Base-by-base conservation (phyloP, 106 monocot genomes). In the Platanthera zijinensis region DNA sequence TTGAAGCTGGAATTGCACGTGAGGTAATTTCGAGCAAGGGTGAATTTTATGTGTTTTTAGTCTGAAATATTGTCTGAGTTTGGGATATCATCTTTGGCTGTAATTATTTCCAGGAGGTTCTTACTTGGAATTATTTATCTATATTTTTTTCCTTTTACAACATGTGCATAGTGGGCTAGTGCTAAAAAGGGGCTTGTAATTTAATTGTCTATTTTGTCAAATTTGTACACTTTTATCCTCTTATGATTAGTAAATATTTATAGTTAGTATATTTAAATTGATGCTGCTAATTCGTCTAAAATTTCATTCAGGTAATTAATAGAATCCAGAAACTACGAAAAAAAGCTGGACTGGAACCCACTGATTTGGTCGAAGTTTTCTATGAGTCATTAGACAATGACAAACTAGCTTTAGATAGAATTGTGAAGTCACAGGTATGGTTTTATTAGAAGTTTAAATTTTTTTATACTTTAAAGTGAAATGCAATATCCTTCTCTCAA, bases 251-350 rank as follows among this genome's bases (percentile, higher is more conserved):
- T 57, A 17, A n/a, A 57, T 57, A 14, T 61, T 61, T 66, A 11
- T 30, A 13, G 11, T 66, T 8, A 32, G 5, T 71, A 17, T 14
- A 12, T 46, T 71, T 71, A 15, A 47, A 12, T 71, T n/a, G 48
- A 71, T 71, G 28, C 7, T 14, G 17, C 15, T 17, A 71, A 71
- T 48, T 6, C 47, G 47, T 14, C 48, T 71, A 83, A 52, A 39
- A 25, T 70, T 45, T 21, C 62, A 48, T 61, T 78, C 69, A 96
- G 96, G 86, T 99, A 74, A 85, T 97, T 25, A 97, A 94, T 57
- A 89, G 96, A 79, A 85, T 97, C 72, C 96, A 97, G 82, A 97
- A 94, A 76, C 78, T 94, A 72, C 87, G 96, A 19, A 97, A 97
- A 82, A 97, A 91, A 75, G 84, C 91, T 68, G 91, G 91, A 22